Conservation (phyloP, 2,329 filamentous ascomycete species). For the Ophiostoma fasciatum region DNA sequence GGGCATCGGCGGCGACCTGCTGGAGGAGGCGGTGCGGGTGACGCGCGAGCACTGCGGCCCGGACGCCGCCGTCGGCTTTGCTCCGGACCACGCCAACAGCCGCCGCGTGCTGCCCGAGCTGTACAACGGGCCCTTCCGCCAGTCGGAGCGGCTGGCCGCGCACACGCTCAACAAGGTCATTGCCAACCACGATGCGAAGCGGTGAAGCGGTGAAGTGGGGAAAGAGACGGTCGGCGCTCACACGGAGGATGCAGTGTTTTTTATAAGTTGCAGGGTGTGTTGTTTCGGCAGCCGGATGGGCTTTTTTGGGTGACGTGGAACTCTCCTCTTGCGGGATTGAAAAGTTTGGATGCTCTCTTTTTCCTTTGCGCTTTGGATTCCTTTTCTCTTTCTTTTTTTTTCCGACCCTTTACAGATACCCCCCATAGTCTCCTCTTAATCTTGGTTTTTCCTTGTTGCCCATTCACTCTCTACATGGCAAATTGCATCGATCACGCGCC, state of each 20-base stretch:
- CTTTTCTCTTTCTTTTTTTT: not conserved
- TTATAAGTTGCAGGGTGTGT: too few species aligned
- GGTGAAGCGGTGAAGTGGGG: constrained; percentile 26
- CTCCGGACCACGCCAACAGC: constrained; percentile 63
- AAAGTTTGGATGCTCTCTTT: too few species aligned
- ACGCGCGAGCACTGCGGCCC: constrained; percentile 55
- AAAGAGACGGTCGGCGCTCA: too few species aligned
- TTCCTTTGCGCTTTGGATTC: too few species aligned
- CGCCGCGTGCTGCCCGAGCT: constrained; percentile 43
- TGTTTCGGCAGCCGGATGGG: too few species aligned
- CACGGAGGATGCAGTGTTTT: too few species aligned
- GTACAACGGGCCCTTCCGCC: constrained; percentile 47
- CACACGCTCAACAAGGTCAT: constrained; percentile 36
- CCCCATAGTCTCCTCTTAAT: not conserved
- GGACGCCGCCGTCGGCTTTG: constrained; percentile 56
- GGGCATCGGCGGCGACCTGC: constrained; percentile 56
- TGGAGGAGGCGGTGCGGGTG: constrained; percentile 56
- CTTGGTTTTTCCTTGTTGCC: too few species aligned
- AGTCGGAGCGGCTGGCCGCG: constrained; percentile 42
- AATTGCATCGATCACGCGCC: too few species aligned
- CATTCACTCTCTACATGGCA: too few species aligned
- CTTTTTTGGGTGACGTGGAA: too few species aligned
- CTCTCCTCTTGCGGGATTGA: too few species aligned
- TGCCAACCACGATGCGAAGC: constrained; percentile 30
- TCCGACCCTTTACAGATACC: not conserved